phyloP scores from a whole-genome alignment of 306 rosid species.

The Elaeagnus macrophylla region DNA sequence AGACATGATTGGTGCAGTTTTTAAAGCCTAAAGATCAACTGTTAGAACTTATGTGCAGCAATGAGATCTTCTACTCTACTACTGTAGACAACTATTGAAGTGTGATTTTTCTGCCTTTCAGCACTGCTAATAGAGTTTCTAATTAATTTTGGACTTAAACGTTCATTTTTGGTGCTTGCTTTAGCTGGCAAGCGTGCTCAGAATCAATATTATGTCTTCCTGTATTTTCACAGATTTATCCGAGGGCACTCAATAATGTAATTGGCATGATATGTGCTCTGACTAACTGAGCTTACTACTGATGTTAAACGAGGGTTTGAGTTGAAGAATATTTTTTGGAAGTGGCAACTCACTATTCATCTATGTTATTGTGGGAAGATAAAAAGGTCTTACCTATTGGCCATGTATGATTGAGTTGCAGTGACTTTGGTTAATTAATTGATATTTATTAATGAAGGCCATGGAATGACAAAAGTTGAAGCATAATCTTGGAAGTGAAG shows the following conservation, averaged over 20 bases:
- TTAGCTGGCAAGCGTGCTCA: background rate
- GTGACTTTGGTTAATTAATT: conserved; percentile 16
- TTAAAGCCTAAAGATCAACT: conserved; percentile 15
- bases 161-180: background rate
- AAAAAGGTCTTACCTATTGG: conserved; percentile 11
- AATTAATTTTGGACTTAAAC: background rate
- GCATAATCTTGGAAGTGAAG: conserved; percentile 10
- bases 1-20: conserved; percentile 22
- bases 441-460: conserved; percentile 22
- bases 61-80: conserved; percentile 20
- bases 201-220: conserved; percentile 7
- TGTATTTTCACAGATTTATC: background rate
- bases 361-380: conserved; percentile 17
- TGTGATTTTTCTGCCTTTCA: conserved; percentile 12
- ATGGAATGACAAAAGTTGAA: conserved; percentile 18
- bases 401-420: conserved; percentile 19
- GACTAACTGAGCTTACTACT: conserved; percentile 5
- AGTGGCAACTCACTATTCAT: conserved; percentile 16
- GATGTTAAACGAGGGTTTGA: conserved; percentile 18
- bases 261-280: background rate
- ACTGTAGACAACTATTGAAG: conserved; percentile 14
- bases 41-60: conserved; percentile 9
- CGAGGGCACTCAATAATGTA: background rate
- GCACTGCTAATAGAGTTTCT: conserved; percentile 1
- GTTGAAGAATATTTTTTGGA: conserved; percentile 17